Evolutionary conservation across 306 rosid species (phyloP).

Genomic region (Sechiopsis laciniata): DNA sequence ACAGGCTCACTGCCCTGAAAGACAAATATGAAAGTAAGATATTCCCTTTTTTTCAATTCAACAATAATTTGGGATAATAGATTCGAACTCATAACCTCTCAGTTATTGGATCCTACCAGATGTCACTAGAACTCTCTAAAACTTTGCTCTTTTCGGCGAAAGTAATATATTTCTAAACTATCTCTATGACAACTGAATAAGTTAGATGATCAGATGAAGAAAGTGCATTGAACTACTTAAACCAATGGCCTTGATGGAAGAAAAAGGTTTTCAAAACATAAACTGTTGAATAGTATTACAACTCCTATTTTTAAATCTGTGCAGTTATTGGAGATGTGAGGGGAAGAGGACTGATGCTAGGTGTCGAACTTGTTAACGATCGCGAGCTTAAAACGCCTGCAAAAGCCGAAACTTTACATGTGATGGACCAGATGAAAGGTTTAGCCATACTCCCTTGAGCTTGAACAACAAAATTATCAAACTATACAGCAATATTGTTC

Average conservation of each 20-base stretch:
- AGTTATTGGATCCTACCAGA: too few relatives aligned
- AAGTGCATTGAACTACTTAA: neutral
- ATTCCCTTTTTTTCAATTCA: neutral
- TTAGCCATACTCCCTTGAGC: neutral
- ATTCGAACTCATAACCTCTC: too few relatives aligned
- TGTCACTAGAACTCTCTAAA: too few relatives aligned
- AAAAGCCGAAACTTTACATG: constrained; percentile 54
- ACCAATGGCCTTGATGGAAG: neutral
- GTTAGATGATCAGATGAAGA: neutral
- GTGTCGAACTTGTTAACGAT: constrained; percentile 85
- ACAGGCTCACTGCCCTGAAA: constrained; percentile 53
- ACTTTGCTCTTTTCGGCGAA: too few relatives aligned
- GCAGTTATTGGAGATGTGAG: constrained; percentile 84
- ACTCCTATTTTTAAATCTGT: neutral
- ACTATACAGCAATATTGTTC: neutral
- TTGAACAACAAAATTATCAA: too few relatives aligned
- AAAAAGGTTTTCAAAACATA: neutral
- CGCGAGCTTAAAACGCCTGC: constrained; percentile 78
- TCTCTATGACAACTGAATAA: neutral
- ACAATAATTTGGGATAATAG: too few relatives aligned
- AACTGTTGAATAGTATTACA: neutral
- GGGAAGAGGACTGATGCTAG: constrained; percentile 83
- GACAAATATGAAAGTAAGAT: constrained; percentile 66
- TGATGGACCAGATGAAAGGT: constrained; percentile 87
- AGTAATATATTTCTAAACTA: neutral